Conservation (phyloP, 2,329 filamentous ascomycete genomes). For the Cercospora sojina region DNA sequence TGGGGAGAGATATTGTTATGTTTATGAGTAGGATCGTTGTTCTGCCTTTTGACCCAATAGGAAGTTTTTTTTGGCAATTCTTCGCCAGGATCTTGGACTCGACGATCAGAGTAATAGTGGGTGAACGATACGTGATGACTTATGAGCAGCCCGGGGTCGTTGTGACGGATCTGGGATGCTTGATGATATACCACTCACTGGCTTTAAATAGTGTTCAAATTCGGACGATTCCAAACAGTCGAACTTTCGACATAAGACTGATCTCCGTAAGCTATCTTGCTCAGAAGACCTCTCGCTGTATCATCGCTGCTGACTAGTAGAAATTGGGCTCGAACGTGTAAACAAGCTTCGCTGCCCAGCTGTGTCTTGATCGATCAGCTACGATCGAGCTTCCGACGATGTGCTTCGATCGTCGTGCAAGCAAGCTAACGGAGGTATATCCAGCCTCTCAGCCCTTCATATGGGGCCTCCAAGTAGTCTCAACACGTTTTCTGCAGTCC, state of each 20-base stretch:
- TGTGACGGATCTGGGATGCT: background rate
- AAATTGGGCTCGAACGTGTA: background rate
- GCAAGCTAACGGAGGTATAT: background rate
- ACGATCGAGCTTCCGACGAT: background rate
- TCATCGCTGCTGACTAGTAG: background rate
- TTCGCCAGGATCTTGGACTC: background rate
- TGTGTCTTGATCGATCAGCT: background rate
- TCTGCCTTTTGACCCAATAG: background rate
- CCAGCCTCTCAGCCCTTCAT: background rate
- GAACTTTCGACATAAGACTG: too few species aligned
- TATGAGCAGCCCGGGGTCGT: background rate
- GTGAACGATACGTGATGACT: background rate
- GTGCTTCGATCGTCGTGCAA: background rate
- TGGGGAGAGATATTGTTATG: constrained; percentile 20
- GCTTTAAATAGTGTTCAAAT: background rate
- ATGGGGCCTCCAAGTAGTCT: background rate
- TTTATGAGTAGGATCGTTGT: constrained; percentile 17
- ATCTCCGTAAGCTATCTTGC: background rate
- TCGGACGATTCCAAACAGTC: too few species aligned
- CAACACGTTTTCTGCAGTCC: background rate
- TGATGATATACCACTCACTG: background rate
- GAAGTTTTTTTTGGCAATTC: background rate
- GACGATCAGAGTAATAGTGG: background rate
- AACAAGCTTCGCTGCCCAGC: background rate
- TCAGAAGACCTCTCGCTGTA: background rate